Base-by-base conservation (phyloP, 1,284 basidiomycete genomes). In the Trichosporon coremiiforme region DNA sequence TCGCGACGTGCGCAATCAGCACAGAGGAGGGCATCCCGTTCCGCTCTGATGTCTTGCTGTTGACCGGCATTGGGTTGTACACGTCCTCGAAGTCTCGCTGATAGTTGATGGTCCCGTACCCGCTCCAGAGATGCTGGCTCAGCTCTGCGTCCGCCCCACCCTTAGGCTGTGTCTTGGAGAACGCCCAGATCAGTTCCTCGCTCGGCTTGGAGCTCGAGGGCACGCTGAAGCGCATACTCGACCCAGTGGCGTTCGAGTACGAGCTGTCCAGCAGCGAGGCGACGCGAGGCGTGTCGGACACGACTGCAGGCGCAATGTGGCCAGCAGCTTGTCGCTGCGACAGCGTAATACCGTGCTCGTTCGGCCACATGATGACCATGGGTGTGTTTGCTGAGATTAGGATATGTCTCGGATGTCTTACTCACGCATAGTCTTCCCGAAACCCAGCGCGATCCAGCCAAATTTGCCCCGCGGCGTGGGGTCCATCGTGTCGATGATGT, bases 351-450 rank as follows among this genome's bases (percentile, higher is more conserved):
- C 86, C 86, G 71, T 88, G 86, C 12, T 80, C 78, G 75, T 89
- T 88, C 7, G 86, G 82, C 89, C 89, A 91, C 80, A 88, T 86
- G 62, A 91, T 87, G 66, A 90, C 87, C 87, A 90, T 88, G 0
- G 87, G 86, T 10, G 86, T 83, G 71, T 85, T 72, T 8, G 84
- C 78, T 81, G 66, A 5, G 8, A 60, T 71, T 38, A 71, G 68
- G 13, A 0, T 3, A 4, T 7, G 8, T 4, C 20, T 13, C 41
- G 15, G 36, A 0, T 20, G 4, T 15, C n/a, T 17, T 17, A 72
- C 71, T 31, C 64, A 73, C 72, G 47, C 72, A 73, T 73, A 20
- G 66, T 64, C 1, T 20, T 29, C 13, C 72, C 72, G 25, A 66
- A 73, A 0, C 69, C 72, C 1, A 70, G 20, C 0, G 64, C 68